Evolutionary conservation across 345 rosid species (phyloP).

Genomic region (Firmiana major): DNA sequence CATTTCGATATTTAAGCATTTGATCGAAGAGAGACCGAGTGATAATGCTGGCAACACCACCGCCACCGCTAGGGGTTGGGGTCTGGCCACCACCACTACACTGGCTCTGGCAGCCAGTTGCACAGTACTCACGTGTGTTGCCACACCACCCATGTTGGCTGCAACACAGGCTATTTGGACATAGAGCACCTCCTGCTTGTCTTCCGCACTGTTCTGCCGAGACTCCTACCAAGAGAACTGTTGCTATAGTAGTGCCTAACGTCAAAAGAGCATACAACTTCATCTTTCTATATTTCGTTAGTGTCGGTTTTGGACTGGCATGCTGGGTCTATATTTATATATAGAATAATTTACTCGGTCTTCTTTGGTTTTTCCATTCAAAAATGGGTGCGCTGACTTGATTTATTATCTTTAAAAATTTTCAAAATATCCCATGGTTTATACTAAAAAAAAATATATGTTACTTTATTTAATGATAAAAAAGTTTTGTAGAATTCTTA

Average conservation of each 20-base stretch:
- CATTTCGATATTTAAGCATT: slow-evolving; percentile 26
- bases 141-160: slow-evolving; percentile 32
- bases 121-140: slow-evolving; percentile 15
- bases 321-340: neutral
- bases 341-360: neutral
- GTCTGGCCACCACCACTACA: neutral
- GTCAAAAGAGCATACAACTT: neutral
- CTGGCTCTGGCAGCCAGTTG: slow-evolving; percentile 27
- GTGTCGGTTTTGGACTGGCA: neutral
- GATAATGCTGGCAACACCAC: neutral
- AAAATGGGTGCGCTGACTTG: neutral
- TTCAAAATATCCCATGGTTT: too few relatives aligned
- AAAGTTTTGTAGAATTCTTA: neutral
- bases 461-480: neutral
- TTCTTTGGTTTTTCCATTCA: neutral
- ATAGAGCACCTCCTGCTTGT: slow-evolving; percentile 23
- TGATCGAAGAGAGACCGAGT: slow-evolving; percentile 16
- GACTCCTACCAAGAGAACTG: neutral
- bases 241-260: neutral
- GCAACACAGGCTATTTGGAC: slow-evolving; percentile 27
- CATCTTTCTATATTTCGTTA: neutral
- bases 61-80: slow-evolving; percentile 1
- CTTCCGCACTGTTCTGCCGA: slow-evolving; percentile 27
- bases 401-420: too few relatives aligned
- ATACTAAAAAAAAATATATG: too few relatives aligned